Evolutionary conservation across 1,284 basidiomycete species (phyloP).

Genomic region (Rhizoctonia solani): DNA sequence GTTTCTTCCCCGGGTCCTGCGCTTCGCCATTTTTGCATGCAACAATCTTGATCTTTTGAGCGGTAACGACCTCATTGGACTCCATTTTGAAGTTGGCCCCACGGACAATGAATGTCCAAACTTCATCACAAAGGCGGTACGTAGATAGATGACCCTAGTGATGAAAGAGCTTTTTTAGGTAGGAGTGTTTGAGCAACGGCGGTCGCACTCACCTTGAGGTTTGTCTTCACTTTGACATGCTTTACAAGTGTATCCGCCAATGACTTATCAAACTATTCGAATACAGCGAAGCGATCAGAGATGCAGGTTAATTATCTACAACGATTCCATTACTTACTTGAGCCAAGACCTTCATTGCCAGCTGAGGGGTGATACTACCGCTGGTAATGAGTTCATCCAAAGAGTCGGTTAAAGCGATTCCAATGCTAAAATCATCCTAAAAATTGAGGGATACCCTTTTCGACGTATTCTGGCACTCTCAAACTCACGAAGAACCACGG

Average conservation of each 20-base stretch:
- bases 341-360: constrained; percentile 95
- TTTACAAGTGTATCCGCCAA: constrained; percentile 88
- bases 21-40: constrained; percentile 93
- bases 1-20: constrained; percentile 74
- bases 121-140: constrained; percentile 94
- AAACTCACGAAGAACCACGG: constrained; percentile 79
- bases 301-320: background rate
- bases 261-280: constrained; percentile 95
- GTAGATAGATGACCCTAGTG: constrained; percentile 85
- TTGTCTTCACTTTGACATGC: constrained; percentile 90
- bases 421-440: constrained; percentile 66
- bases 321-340: constrained; percentile 63
- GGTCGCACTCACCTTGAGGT: constrained; percentile 68
- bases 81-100: constrained; percentile 95
- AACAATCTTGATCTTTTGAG: constrained; percentile 89
- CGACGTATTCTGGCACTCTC: background rate
- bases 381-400: constrained; percentile 98
- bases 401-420: constrained; percentile 97
- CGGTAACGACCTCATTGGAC: constrained; percentile 76
- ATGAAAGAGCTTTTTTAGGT: background rate
- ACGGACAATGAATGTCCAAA: constrained; percentile 96
- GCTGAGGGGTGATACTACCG: constrained; percentile 94
- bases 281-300: background rate
- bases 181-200: background rate
- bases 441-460: background rate